These are phyloP conservation scores for Lasiodiplodia sp. DNA, from an alignment of 2,329 filamentous ascomycete species.

Conservation along the genomic window DNA sequence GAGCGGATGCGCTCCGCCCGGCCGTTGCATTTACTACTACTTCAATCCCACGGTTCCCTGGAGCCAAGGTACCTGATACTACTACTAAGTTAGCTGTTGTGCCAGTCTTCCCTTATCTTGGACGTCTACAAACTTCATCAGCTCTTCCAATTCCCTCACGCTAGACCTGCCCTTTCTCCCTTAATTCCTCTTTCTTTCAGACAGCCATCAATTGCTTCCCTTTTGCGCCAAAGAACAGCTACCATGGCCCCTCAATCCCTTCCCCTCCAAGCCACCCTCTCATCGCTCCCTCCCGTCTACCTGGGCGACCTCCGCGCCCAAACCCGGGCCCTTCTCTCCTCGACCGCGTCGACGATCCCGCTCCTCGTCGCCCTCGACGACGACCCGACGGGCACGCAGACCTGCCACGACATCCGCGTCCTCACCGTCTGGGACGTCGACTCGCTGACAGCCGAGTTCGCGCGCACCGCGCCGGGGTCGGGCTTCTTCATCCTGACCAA, in stretches of 20 bases:
- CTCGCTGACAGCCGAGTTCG: conserved; percentile 56
- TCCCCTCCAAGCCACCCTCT: conserved; percentile 33
- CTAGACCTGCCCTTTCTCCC: no score
- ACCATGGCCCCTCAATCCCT: conserved; percentile 13
- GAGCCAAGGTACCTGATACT: not conserved
- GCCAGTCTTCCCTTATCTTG: not conserved
- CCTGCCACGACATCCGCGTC: conserved; percentile 65
- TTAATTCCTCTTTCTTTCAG: not conserved
- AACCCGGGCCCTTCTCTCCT: conserved; percentile 35
- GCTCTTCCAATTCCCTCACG: not conserved
- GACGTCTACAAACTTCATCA: not conserved
- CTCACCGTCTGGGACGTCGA: conserved; percentile 61
- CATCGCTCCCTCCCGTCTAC: conserved; percentile 33
- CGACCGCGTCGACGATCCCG: conserved; percentile 35
- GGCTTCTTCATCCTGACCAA: conserved; percentile 70
- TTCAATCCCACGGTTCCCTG: conserved; percentile 13
- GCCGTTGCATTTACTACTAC: conserved; percentile 2
- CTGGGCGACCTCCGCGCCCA: conserved; percentile 34
- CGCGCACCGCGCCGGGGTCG: conserved; percentile 41
- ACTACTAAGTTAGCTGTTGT: not conserved
- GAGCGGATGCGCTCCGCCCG: conserved; percentile 2
- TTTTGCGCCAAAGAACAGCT: not conserved
- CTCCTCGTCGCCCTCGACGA: conserved; percentile 58
- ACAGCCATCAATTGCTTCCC: not conserved
- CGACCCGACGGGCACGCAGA: conserved; percentile 68